A percentile compares a stretch with the other conserved stretches of the same genome.
phyloP scores from a whole-genome alignment of 306 rosid species.

The Casuarina glauca region DNA sequence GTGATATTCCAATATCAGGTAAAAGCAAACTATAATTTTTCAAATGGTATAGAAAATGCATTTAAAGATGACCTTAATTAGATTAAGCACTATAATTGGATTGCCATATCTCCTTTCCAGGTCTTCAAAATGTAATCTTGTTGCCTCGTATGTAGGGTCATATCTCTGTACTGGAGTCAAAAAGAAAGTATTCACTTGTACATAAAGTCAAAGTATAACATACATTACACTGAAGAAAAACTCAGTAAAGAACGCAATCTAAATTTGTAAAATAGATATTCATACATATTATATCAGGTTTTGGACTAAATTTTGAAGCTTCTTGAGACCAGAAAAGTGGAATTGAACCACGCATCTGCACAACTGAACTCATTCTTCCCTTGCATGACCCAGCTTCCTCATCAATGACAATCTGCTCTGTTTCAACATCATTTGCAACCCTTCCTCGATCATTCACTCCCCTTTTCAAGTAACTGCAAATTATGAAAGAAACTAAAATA shows the following conservation, averaged over 20 bases:
- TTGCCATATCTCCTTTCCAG: conserved; percentile 85
- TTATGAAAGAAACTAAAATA: conserved; percentile 10
- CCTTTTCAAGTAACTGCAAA: conserved; percentile 83
- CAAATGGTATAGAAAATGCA: conserved; percentile 5
- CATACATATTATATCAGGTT: conserved; percentile 91
- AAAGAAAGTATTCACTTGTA: conserved; percentile 4
- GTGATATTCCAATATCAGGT: not conserved
- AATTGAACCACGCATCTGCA: conserved; percentile 97
- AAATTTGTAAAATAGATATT: conserved; percentile 26
- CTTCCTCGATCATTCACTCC: conserved; percentile 96
- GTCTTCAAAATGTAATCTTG: conserved; percentile 90
- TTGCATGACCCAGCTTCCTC: conserved; percentile 88
- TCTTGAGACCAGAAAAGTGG: conserved; percentile 99
- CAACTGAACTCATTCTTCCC: conserved; percentile 95
- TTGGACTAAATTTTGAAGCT: conserved; percentile 91
- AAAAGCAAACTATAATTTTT: not conserved
- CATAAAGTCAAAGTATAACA: conserved; percentile 9
- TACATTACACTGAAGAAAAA: conserved; percentile 16
- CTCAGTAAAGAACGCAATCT: conserved; percentile 1
- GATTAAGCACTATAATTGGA: conserved; percentile 85
- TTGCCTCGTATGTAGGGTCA: conserved; percentile 93
- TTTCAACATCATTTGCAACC: conserved; percentile 99
- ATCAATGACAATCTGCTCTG: conserved; percentile 93
- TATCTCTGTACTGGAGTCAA: conserved; percentile 84
- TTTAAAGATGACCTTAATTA: conserved; percentile 69